Conservation (phyloP, 768 basidiomycete species). For the Saitozyma podzolica region DNA sequence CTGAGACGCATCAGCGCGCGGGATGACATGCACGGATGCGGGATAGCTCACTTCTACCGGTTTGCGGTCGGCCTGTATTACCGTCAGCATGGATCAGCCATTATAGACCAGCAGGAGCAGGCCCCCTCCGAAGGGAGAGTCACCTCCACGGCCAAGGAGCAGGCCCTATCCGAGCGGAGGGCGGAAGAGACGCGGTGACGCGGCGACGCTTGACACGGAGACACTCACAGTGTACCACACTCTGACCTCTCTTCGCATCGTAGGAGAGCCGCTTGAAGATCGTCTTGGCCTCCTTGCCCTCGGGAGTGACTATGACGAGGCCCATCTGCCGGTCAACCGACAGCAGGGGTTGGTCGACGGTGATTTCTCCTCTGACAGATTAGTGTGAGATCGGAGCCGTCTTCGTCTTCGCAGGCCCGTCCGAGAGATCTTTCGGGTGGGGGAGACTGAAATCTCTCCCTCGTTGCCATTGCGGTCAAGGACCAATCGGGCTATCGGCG, state of each 20-base stretch:
- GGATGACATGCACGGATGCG: background rate
- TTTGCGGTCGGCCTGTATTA: constrained; percentile 72
- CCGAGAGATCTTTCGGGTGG: no score
- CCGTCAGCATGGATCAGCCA: background rate
- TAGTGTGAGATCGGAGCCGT: background rate
- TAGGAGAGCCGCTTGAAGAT: constrained; percentile 81
- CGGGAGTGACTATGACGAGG: constrained; percentile 89
- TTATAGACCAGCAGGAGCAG: background rate
- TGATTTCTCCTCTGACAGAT: constrained; percentile 66
- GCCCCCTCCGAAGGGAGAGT: no score
- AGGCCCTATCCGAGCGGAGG: no score
- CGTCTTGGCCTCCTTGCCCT: constrained; percentile 89
- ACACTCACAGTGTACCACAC: constrained; percentile 75
- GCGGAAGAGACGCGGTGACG: no score
- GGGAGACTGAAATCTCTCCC: no score
- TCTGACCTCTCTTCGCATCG: constrained; percentile 74
- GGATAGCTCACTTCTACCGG: constrained; percentile 78
- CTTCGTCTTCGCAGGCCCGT: no score
- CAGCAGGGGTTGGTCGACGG: constrained; percentile 80
- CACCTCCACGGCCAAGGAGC: no score
- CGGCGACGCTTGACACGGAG: background rate
- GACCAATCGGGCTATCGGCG: no score
- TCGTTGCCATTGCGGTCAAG: no score
- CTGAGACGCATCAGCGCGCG: constrained; percentile 54
- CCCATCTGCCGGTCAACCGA: constrained; percentile 97